Conservation (phyloP, 257 asterid species). For the Nicotiana tomentosiformis region DNA sequence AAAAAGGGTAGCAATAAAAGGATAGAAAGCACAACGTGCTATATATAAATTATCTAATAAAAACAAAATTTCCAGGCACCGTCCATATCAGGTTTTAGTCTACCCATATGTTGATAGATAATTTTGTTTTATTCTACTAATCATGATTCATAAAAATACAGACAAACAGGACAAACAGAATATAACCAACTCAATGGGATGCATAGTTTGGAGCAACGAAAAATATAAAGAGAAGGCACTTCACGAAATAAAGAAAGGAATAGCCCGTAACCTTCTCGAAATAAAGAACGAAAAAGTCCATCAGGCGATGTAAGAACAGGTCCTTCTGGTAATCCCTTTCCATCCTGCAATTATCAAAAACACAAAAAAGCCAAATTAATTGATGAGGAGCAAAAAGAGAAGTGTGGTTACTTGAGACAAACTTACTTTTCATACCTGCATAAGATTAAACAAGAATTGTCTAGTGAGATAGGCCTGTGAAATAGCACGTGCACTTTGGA, state of each 20-base stretch:
- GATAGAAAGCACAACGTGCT: not conserved
- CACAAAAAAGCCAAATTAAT: not conserved
- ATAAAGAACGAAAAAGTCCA: slow-evolving; percentile 76
- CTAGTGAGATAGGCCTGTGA: slow-evolving; percentile 69
- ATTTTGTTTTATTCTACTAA: not conserved
- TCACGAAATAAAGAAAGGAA: slow-evolving; percentile 6
- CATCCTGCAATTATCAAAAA: slow-evolving; percentile 41
- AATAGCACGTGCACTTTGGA: slow-evolving; percentile 78
- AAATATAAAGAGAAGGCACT: not conserved
- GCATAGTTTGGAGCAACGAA: not conserved
- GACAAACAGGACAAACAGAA: not conserved
- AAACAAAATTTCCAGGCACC: not conserved
- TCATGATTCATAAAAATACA: not conserved
- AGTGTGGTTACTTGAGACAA: not conserved
- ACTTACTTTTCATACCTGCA: slow-evolving; percentile 40
- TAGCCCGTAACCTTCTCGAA: slow-evolving; percentile 56
- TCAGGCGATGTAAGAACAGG: slow-evolving; percentile 80
- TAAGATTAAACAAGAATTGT: slow-evolving; percentile 56
- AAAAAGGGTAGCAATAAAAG: not conserved
- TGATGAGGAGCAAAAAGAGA: not conserved
- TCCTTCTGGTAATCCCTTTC: slow-evolving; percentile 73
- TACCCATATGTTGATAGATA: not conserved
- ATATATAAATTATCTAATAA: not conserved
- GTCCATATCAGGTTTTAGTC: not conserved
- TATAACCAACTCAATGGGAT: slow-evolving; percentile 3